Percentiles rank a stretch among this genome's conserved stretches.
phyloP scores from a whole-genome alignment of 2,329 filamentous ascomycete species.

The Drechslerella dactyloides region DNA sequence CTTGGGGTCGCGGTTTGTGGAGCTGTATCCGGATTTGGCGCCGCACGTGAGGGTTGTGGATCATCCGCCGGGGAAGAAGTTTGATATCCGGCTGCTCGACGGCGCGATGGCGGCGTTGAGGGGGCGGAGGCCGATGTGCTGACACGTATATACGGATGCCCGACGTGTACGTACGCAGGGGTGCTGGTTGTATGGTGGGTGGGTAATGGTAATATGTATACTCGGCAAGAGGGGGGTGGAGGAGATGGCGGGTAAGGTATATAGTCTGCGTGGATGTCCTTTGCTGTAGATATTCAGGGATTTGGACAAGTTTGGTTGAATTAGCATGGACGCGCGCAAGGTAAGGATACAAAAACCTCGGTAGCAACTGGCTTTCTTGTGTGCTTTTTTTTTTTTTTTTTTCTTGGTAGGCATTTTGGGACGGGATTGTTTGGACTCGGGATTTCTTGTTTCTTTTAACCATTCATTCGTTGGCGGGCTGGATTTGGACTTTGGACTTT shows the following conservation, averaged over 20 bases:
- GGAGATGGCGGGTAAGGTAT: not conserved
- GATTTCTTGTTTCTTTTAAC: too few relatives aligned
- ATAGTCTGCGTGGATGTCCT: not conserved
- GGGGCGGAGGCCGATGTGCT: not conserved
- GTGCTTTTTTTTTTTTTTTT: too few relatives aligned
- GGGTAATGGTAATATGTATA: not conserved
- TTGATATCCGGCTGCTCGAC: slow-evolving; percentile 41
- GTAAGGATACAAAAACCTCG: not conserved
- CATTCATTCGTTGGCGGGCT: too few relatives aligned
- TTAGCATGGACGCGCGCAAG: not conserved
- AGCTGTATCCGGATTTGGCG: slow-evolving; percentile 67
- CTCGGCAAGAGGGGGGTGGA: not conserved
- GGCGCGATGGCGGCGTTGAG: slow-evolving; percentile 11
- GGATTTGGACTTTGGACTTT: too few relatives aligned
- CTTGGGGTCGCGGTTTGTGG: slow-evolving; percentile 72
- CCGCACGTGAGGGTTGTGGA: slow-evolving; percentile 41
- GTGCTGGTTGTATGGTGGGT: not conserved
- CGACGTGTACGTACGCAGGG: not conserved
- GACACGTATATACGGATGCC: not conserved
- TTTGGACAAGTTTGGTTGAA: not conserved
- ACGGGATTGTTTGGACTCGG: not conserved
- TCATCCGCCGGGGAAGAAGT: slow-evolving; percentile 38
- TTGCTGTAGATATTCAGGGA: slow-evolving; percentile 8
- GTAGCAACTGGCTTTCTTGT: too few relatives aligned
- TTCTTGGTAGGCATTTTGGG: not conserved